phyloP scores from a whole-genome alignment of 116 monocot genomes.

The Phalaenopsis hybrid region DNA sequence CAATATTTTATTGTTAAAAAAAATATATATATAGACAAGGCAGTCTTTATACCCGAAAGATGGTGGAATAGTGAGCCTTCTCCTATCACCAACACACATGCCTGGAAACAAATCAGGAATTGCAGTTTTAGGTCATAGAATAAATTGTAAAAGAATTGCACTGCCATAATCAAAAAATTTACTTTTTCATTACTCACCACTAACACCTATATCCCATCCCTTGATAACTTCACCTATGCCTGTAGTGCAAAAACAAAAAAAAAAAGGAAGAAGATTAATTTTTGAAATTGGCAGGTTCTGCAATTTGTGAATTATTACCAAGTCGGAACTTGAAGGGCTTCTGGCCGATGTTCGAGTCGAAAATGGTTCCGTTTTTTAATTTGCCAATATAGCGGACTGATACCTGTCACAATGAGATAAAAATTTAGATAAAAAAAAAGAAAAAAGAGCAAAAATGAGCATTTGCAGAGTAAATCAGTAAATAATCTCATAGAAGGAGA shows the following conservation, averaged over 20 bases:
- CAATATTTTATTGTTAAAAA: neutral
- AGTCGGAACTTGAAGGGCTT: conserved; percentile 80
- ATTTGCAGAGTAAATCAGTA: too few relatives aligned
- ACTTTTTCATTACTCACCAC: conserved; percentile 22
- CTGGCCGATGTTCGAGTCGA: conserved; percentile 71
- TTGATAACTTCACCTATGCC: conserved; percentile 90
- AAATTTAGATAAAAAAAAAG: neutral
- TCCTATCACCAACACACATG: conserved; percentile 91
- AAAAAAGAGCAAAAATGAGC: too few relatives aligned
- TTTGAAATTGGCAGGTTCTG: neutral
- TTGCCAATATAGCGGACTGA: conserved; percentile 78
- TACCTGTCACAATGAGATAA: conserved; percentile 34
- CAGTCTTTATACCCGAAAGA: conserved; percentile 58
- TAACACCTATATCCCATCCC: conserved; percentile 92
- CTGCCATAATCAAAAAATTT: neutral
- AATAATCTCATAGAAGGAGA: neutral
- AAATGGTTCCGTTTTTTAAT: conserved; percentile 69
- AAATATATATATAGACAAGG: neutral
- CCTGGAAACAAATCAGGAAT: conserved; percentile 25
- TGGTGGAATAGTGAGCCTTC: conserved; percentile 78
- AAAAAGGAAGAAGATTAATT: neutral
- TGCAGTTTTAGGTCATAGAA: neutral
- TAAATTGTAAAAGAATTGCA: neutral
- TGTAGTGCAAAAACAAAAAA: conserved; percentile 6
- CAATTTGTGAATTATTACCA: conserved; percentile 30